Percentiles rank a stretch among this genome's conserved stretches.
These are phyloP conservation scores for Nannochloropsis gaditana DNA, from an alignment of 108 stramenopile genomes.

Conservation along the genomic window DNA sequence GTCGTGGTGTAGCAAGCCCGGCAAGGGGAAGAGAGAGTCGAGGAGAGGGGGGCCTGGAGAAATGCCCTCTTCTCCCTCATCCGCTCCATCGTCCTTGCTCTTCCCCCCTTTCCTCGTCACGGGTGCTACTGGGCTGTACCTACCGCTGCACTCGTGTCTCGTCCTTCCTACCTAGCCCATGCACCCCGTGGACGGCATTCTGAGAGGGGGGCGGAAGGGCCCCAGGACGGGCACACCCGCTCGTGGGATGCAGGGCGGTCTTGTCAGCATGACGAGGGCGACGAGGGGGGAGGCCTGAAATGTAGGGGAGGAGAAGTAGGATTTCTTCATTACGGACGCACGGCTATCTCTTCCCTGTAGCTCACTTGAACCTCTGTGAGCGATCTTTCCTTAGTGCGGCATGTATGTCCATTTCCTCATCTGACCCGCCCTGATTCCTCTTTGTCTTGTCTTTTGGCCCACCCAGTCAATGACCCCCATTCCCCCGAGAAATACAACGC, in stretches of 20 bases:
- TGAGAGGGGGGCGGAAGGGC: too few relatives aligned
- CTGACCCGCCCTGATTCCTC: not conserved
- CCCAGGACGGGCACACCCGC: too few relatives aligned
- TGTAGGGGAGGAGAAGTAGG: not conserved
- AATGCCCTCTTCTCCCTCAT: not conserved
- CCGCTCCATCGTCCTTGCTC: too few relatives aligned
- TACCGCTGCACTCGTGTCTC: too few relatives aligned
- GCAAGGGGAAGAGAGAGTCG: not conserved
- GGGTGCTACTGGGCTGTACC: too few relatives aligned
- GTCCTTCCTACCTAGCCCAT: too few relatives aligned
- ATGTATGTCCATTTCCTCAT: not conserved
- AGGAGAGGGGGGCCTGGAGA: not conserved
- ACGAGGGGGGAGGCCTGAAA: not conserved
- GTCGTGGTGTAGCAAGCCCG: not conserved
- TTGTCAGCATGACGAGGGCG: not conserved
- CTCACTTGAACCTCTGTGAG: too few relatives aligned
- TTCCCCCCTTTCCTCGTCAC: too few relatives aligned
- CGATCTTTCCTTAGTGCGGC: too few relatives aligned
- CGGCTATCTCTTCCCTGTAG: too few relatives aligned
- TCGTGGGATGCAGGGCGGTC: too few relatives aligned
- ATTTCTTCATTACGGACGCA: not conserved
- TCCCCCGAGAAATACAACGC: not conserved
- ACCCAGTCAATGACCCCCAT: slow-evolving; percentile 15
- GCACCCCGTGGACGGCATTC: too few relatives aligned
- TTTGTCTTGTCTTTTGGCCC: not conserved